These are phyloP conservation scores for Oemleria cerasiformis DNA, from an alignment of 306 rosid genomes.

Conservation along the genomic window DNA sequence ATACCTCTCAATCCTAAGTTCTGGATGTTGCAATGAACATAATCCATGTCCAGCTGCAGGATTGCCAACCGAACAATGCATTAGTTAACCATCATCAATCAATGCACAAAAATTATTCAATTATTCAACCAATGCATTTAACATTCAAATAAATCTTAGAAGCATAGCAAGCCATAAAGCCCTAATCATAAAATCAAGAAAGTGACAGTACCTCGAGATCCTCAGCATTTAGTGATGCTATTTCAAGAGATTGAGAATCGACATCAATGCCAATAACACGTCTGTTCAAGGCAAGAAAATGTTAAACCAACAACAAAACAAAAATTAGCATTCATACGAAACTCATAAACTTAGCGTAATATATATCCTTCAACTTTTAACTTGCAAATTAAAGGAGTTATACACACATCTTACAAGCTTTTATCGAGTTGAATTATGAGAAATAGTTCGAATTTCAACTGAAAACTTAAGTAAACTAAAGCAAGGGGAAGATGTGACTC, in stretches of 20 bases:
- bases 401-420: too few species aligned
- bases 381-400: not conserved
- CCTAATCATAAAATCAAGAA: constrained; percentile 18
- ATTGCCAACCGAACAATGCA: constrained; percentile 29
- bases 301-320: constrained; percentile 23
- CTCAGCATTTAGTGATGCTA: constrained; percentile 75
- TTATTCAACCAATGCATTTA: not conserved
- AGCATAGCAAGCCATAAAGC: constrained; percentile 19
- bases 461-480: not conserved
- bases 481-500: constrained; percentile 38
- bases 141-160: not conserved
- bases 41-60: constrained; percentile 81
- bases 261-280: constrained; percentile 82
- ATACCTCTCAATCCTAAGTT: constrained; percentile 76
- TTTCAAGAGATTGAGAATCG: constrained; percentile 85
- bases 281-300: constrained; percentile 55
- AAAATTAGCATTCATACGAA: not conserved
- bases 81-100: constrained; percentile 18
- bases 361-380: not conserved
- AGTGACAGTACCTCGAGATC: constrained; percentile 70
- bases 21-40: constrained; percentile 59
- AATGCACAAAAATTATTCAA: constrained; percentile 20
- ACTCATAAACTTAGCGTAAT: not conserved
- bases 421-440: not conserved
- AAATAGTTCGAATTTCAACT: not conserved